A percentile compares a stretch with the other conserved stretches of the same genome.
Evolutionary conservation across 768 basidiomycete genomes (phyloP).

Genomic region (Candolleomyces efflorescens): DNA sequence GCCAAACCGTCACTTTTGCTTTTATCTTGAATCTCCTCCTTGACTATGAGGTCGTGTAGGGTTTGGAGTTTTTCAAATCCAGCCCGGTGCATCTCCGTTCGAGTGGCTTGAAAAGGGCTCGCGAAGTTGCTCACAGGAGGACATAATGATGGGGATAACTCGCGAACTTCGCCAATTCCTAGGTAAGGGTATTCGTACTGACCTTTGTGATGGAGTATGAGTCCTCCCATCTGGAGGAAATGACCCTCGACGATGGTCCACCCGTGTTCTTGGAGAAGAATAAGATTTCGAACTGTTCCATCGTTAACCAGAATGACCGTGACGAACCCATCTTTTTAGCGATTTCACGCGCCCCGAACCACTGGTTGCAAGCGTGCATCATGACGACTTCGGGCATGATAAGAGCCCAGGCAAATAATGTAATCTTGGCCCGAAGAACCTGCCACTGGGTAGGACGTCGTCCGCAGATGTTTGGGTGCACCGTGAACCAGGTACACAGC

Average conservation of each 20-base stretch:
- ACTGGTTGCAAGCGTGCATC: constrained; percentile 19
- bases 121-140: too few relatives aligned
- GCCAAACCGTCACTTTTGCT: constrained; percentile 15
- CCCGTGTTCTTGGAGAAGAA: too few relatives aligned
- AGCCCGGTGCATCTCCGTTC: too few relatives aligned
- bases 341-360: constrained; percentile 10
- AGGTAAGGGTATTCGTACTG: neutral
- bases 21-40: constrained; percentile 10
- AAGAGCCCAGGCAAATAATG: constrained; percentile 16
- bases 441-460: constrained; percentile 1
- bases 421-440: constrained; percentile 8
- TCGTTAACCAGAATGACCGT: too few relatives aligned
- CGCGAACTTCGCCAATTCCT: too few relatives aligned
- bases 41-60: too few relatives aligned
- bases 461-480: constrained; percentile 20
- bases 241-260: constrained; percentile 15
- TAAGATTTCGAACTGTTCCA: neutral
- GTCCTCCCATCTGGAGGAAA: constrained; percentile 26
- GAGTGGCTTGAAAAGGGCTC: too few relatives aligned
- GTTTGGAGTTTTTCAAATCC: too few relatives aligned
- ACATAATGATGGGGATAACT: too few relatives aligned
- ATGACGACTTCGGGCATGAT: constrained; percentile 23
- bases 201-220: constrained; percentile 10
- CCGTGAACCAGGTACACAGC: constrained; percentile 18
- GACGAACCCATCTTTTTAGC: neutral